A percentile compares a stretch with the other conserved stretches of the same genome.
Conservation (phyloP, 108 stramenopile species). For the Hondaea fermentalgiana region DNA sequence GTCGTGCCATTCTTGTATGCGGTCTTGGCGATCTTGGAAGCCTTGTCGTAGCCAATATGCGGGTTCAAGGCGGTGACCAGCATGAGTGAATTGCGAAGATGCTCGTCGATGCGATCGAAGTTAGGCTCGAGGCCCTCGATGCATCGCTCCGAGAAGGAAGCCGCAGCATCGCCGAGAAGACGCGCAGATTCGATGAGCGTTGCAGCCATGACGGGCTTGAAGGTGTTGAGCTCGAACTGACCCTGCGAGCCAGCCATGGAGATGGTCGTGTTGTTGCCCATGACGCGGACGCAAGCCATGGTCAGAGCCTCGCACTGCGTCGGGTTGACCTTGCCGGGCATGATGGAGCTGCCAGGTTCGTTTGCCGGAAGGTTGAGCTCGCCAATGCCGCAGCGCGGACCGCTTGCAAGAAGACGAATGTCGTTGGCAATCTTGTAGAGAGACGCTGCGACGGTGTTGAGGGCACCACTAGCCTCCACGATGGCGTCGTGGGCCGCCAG, state of each 20-base stretch:
- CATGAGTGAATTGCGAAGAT: constrained; percentile 84
- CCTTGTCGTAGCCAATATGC: constrained; percentile 96
- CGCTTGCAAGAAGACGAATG: constrained; percentile 80
- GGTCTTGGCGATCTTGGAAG: constrained; percentile 86
- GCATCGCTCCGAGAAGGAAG: constrained; percentile 74
- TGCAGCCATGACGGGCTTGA: constrained; percentile 92
- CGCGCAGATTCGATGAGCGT: constrained; percentile 82
- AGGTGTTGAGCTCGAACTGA: constrained; percentile 95
- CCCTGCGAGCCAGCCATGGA: constrained; percentile 87
- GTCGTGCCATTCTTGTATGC: constrained; percentile 86
- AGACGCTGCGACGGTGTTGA: constrained; percentile 75
- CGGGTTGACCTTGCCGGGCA: constrained; percentile 99
- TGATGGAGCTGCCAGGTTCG: constrained; percentile 93
- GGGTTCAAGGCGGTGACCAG: constrained; percentile 95
- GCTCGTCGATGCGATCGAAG: constrained; percentile 63
- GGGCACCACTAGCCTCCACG: constrained; percentile 79
- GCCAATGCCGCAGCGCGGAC: constrained; percentile 89
- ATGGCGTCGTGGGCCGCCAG: constrained; percentile 89
- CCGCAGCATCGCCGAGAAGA: constrained; percentile 74
- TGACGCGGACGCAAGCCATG: constrained; percentile 96
- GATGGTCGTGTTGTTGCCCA: constrained; percentile 89
- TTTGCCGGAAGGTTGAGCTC: constrained; percentile 86
- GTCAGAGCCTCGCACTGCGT: constrained; percentile 97
- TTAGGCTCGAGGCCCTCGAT: constrained; percentile 79
- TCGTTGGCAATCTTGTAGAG: constrained; percentile 96